A percentile compares a stretch with the other conserved stretches of the same genome.
Evolutionary conservation across 1,284 basidiomycete genomes (phyloP).

Genomic region (Fomitopsis betulina): DNA sequence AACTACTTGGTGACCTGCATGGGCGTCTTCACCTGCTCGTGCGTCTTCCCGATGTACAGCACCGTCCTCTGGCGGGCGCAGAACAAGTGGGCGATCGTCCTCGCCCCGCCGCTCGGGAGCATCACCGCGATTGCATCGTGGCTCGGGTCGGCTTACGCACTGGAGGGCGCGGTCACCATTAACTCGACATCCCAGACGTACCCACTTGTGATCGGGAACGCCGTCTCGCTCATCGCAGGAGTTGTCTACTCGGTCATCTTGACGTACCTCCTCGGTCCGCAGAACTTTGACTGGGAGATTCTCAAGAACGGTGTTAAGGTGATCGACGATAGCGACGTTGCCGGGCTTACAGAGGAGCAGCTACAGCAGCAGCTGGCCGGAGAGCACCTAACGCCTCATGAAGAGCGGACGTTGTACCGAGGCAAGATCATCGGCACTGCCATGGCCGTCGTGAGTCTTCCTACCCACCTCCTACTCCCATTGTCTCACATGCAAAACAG

Average conservation of each 20-base stretch:
- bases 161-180: not conserved
- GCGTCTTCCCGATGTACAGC: conserved; percentile 29
- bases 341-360: not conserved
- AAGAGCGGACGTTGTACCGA: not conserved
- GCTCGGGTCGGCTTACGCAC: conserved; percentile 9
- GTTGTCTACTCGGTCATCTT: not conserved
- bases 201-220: not conserved
- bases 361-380: conserved; percentile 1
- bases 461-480: not conserved
- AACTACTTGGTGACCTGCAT: conserved; percentile 8
- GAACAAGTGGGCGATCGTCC: conserved; percentile 6
- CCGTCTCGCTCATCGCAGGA: not conserved
- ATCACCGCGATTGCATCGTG: conserved; percentile 13
- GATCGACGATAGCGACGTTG: not conserved
- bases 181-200: not conserved
- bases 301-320: not conserved
- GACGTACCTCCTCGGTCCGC: not conserved
- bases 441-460: not conserved
- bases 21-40: conserved; percentile 17
- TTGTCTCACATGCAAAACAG: not conserved
- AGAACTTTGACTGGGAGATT: conserved; percentile 1
- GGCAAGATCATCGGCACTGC: not conserved
- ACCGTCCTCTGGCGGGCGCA: conserved; percentile 19
- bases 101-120: conserved; percentile 12
- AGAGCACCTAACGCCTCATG: not conserved